Evolutionary conservation across 371 early-diverging fungal genomes (phyloP).

Genomic region (Actinomucor elegans): DNA sequence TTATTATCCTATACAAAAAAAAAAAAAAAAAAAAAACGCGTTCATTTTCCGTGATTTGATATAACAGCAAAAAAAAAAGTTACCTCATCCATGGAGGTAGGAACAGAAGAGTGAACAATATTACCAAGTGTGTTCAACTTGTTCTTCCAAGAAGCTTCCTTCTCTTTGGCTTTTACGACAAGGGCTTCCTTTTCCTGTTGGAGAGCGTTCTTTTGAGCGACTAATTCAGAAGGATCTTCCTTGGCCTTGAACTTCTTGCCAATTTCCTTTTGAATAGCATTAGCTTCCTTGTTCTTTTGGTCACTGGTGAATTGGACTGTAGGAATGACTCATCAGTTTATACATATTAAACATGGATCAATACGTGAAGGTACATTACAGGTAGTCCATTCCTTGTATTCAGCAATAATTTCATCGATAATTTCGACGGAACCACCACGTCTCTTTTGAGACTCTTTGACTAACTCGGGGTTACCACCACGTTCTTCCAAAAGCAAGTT

Average conservation of each 20-base stretch:
- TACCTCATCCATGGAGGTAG: conserved; percentile 86
- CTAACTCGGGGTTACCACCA: conserved; percentile 94
- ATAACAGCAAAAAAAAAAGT: no score
- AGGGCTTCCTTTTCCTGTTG: conserved; percentile 73
- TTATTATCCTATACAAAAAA: conserved; percentile 68
- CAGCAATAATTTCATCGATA: conserved; percentile 90
- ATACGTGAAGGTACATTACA: conserved; percentile 45
- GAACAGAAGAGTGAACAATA: conserved; percentile 94
- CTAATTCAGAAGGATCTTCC: conserved; percentile 81
- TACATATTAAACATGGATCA: not conserved
- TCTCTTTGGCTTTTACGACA: conserved; percentile 69
- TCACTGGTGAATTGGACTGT: conserved; percentile 85
- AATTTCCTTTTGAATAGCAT: conserved; percentile 92
- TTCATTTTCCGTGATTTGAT: not conserved
- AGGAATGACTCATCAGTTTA: not conserved
- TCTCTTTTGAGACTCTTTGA: conserved; percentile 91
- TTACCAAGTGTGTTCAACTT: conserved; percentile 91
- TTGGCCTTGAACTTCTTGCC: conserved; percentile 89
- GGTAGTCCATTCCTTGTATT: conserved; percentile 91
- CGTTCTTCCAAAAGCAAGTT: conserved; percentile 89
- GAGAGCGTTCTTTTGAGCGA: conserved; percentile 73
- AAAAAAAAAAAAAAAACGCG: not conserved
- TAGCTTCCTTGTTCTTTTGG: conserved; percentile 88
- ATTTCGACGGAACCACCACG: conserved; percentile 84
- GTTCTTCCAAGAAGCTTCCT: conserved; percentile 65